phyloP scores from a whole-genome alignment of 1,284 basidiomycete genomes.

The Ganoderma lucidum region DNA sequence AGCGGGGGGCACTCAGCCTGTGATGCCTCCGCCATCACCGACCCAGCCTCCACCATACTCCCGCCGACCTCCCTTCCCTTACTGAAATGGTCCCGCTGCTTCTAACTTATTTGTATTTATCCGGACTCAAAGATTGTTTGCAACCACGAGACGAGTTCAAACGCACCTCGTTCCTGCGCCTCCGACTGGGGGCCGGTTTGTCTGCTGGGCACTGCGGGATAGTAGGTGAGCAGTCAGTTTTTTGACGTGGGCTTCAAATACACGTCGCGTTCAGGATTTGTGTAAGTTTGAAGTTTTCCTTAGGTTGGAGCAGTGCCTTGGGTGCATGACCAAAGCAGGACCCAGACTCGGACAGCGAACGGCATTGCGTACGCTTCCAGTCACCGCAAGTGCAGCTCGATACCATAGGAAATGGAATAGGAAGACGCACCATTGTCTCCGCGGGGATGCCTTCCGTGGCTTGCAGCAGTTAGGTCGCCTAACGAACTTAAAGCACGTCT shows the following conservation, averaged over 20 bases:
- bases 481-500: background rate
- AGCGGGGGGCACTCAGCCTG: background rate
- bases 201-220: background rate
- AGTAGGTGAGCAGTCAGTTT: background rate
- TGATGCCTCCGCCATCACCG: background rate
- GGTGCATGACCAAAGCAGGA: no score
- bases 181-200: background rate
- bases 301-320: no score
- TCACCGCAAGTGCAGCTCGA: background rate
- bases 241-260: background rate
- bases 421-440: background rate
- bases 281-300: background rate
- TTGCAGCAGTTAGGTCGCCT: background rate
- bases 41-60: slow-evolving; percentile 2
- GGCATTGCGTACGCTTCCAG: background rate
- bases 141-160: background rate
- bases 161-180: background rate
- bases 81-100: background rate
- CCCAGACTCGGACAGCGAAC: background rate
- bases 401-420: background rate
- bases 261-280: background rate
- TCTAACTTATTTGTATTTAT: slow-evolving; percentile 9
- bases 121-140: background rate
- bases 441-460: background rate
- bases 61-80: background rate